These are phyloP conservation scores for Penicillium sp. DNA, from an alignment of 2,329 filamentous ascomycete genomes.

Conservation along the genomic window DNA sequence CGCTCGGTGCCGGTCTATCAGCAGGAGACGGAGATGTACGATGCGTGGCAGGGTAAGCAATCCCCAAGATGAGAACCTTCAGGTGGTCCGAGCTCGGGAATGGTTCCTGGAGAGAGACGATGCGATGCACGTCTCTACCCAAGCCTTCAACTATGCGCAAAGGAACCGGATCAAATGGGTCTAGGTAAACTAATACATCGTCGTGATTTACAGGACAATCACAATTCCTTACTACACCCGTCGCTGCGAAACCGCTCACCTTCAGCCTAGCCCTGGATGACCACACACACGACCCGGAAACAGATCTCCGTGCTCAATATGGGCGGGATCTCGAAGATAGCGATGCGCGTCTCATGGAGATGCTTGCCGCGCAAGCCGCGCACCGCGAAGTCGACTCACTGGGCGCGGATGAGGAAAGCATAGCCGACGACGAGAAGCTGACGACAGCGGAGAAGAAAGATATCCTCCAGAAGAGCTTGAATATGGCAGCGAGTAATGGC, in stretches of 20 bases:
- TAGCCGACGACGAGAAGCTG: constrained; percentile 72
- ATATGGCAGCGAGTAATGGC: constrained; percentile 95
- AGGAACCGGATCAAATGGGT: neutral
- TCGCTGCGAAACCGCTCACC: constrained; percentile 77
- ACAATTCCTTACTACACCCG: constrained; percentile 86
- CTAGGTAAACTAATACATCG: constrained; percentile 2
- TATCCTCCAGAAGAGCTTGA: constrained; percentile 80
- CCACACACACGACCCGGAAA: constrained; percentile 66
- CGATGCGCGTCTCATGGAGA: constrained; percentile 87
- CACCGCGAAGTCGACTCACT: constrained; percentile 69
- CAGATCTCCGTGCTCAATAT: constrained; percentile 35
- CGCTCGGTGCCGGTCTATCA: constrained; percentile 66
- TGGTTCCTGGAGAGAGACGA: neutral
- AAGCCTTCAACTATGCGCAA: neutral
- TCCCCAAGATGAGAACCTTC: neutral
- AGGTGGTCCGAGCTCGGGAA: neutral
- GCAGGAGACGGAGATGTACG: constrained; percentile 94
- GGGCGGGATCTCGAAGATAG: constrained; percentile 63
- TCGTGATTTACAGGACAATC: constrained; percentile 70
- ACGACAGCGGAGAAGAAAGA: constrained; percentile 75
- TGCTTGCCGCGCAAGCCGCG: constrained; percentile 91
- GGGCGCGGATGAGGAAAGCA: constrained; percentile 76
- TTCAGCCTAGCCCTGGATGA: constrained; percentile 87
- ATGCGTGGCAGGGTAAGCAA: constrained; percentile 87
- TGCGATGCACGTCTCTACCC: neutral